Percentiles rank a stretch among this genome's conserved stretches.
Conservation (phyloP, 2,329 filamentous ascomycete species). For the Xylaria sp. region DNA sequence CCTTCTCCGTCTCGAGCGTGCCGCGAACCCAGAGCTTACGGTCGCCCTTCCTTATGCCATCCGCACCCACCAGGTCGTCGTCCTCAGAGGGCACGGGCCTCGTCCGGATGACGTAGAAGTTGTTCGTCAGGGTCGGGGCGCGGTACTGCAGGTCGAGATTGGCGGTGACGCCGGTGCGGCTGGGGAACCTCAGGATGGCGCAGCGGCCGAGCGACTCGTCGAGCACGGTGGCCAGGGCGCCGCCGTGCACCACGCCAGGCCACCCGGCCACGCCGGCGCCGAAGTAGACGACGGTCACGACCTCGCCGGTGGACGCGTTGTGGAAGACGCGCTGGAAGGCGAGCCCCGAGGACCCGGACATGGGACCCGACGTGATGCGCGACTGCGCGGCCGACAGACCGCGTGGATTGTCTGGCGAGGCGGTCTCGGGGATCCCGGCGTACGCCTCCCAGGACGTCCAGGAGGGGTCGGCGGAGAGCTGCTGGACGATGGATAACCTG, state of each 20-base stretch:
- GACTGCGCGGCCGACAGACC: constrained; percentile 11
- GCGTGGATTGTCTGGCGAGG: background rate
- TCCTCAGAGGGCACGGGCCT: constrained; percentile 52
- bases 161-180: constrained; percentile 64
- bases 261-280: constrained; percentile 74
- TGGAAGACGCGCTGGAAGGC: constrained; percentile 71
- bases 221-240: constrained; percentile 72
- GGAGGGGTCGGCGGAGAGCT: constrained; percentile 56
- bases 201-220: constrained; percentile 76
- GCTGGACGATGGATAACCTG: constrained; percentile 59
- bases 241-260: constrained; percentile 78
- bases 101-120: constrained; percentile 71
- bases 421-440: constrained; percentile 33
- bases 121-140: constrained; percentile 66
- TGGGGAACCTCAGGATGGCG: constrained; percentile 60
- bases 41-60: constrained; percentile 48
- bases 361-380: constrained; percentile 55
- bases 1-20: constrained; percentile 64
- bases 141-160: constrained; percentile 70
- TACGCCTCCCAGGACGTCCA: constrained; percentile 58
- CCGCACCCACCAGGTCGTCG: constrained; percentile 41
- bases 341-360: constrained; percentile 56
- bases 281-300: constrained; percentile 73
- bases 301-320: constrained; percentile 66
- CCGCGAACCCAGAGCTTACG: constrained; percentile 66